Percentiles rank a stretch among this genome's conserved stretches.
phyloP scores from a whole-genome alignment of 345 rosid genomes.

The Euphorbia tirucalli region DNA sequence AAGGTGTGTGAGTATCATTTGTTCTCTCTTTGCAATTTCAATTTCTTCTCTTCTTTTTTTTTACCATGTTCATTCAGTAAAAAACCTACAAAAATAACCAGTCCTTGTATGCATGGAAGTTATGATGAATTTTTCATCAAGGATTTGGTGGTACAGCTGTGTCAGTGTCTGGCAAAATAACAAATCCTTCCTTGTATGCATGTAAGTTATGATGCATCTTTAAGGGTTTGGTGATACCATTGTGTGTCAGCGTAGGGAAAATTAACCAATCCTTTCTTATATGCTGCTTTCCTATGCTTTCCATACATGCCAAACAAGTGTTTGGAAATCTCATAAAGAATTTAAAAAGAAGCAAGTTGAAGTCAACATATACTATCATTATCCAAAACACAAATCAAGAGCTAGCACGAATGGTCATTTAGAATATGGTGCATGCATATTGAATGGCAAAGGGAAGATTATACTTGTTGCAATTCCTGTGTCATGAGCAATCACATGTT shows the following conservation, averaged over 20 bases:
- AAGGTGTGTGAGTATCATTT: too few relatives aligned
- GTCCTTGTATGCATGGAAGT: too few relatives aligned
- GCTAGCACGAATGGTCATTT: neutral
- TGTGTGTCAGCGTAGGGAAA: neutral
- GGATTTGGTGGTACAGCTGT: too few relatives aligned
- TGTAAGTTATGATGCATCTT: too few relatives aligned
- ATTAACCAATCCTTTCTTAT: neutral
- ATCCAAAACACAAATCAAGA: neutral
- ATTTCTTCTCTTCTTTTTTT: too few relatives aligned
- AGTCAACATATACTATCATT: neutral
- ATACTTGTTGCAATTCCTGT: neutral
- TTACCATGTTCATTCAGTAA: too few relatives aligned
- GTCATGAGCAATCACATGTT: neutral
- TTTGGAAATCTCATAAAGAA: neutral
- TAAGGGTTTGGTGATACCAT: neutral
- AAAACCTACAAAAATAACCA: too few relatives aligned
- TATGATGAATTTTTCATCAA: too few relatives aligned
- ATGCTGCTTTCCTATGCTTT: neutral
- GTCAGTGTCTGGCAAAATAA: too few relatives aligned
- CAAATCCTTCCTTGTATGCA: too few relatives aligned
- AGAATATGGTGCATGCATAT: neutral
- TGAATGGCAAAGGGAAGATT: neutral
- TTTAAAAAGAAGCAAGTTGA: too few relatives aligned
- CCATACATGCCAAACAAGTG: constrained; percentile 7
- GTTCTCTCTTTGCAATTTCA: too few relatives aligned